Base-by-base conservation (phyloP, 768 basidiomycete species). In the Kwoniella europaea region DNA sequence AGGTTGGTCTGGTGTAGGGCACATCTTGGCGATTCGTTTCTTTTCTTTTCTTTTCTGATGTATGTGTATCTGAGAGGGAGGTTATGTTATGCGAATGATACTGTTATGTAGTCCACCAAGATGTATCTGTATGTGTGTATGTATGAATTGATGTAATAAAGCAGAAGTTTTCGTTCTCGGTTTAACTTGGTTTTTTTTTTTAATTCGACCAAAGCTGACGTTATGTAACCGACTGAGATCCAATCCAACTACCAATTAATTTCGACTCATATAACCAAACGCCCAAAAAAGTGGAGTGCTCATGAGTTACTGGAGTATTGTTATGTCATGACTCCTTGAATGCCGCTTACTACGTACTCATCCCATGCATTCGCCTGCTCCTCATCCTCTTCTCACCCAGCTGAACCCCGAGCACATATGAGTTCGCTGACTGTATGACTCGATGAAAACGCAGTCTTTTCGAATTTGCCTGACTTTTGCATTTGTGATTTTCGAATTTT, bases 1-100 rank as follows among this genome's bases (percentile, higher is more conserved):
- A 15, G 73, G 68, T 27, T 63, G 67, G 63, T 76, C 74, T 15
- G 75, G 64, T 58, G 73, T 76, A 10, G 79, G 79, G 59, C 79
- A 80, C 79, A 80, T 80, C 24, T 57, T 77, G 64, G 61, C 18
- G 7, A 6, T 43, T 43, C 18, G 18, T 7, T 61, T 10, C 35
- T 35, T 35, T 35, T 35, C 35, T 15, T 29, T 29, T 29, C 15
- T 15, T 29, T 29, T 29, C 15, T 41, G 46, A 62, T 61, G 58
- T 59, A 62, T 35, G 44, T 22, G 56, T 24, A 57, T 3, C 29
- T 62, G 10, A 2, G 2, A 43, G 50, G 59, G 44, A 16, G 10
- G 3, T 46, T 46, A 50, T 50, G 56, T 10, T 57, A 35, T 57
- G 56, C 29, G 5, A 24, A 22, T 57, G 20, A 24, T 57, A 57